A percentile compares a stretch with the other conserved stretches of the same genome.
Evolutionary conservation across 257 asterid genomes (phyloP).

Genomic region (Mentha longifolia): DNA sequence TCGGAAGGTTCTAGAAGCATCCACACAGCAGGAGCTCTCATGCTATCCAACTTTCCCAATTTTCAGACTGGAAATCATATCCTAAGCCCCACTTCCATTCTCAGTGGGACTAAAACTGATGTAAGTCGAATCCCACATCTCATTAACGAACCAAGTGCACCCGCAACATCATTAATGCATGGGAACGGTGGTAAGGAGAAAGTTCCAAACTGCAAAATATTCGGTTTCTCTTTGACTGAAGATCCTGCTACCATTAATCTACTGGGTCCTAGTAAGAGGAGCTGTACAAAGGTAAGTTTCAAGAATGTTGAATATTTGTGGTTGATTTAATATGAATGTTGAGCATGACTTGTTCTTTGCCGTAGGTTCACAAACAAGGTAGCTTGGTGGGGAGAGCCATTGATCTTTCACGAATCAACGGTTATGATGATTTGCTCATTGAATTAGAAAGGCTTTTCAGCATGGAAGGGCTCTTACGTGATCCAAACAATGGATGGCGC

Average conservation of each 20-base stretch:
- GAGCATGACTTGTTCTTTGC: slow-evolving; percentile 8
- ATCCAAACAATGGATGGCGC: slow-evolving; percentile 88
- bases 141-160: slow-evolving; percentile 46
- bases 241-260: slow-evolving; percentile 60
- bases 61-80: slow-evolving; percentile 53
- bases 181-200: slow-evolving; percentile 51
- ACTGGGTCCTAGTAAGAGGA: slow-evolving; percentile 70
- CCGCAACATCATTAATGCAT: slow-evolving; percentile 47
- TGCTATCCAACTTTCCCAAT: slow-evolving; percentile 54
- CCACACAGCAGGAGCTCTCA: slow-evolving; percentile 54
- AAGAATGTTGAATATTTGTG: neutral
- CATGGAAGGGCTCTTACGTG: slow-evolving; percentile 87
- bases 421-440: slow-evolving; percentile 66
- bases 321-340: neutral
- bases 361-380: slow-evolving; percentile 98
- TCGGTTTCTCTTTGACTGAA: slow-evolving; percentile 76
- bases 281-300: slow-evolving; percentile 75
- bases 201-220: slow-evolving; percentile 62
- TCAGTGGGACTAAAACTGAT: slow-evolving; percentile 49
- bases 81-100: slow-evolving; percentile 46
- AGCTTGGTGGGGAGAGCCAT: slow-evolving; percentile 94
- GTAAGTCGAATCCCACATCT: slow-evolving; percentile 41
- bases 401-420: slow-evolving; percentile 72
- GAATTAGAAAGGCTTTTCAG: slow-evolving; percentile 84
- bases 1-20: slow-evolving; percentile 78